Percentiles rank a stretch among this genome's conserved stretches.
phyloP scores from a whole-genome alignment of 768 basidiomycete genomes.

The Lactarius pseudohatsudake region DNA sequence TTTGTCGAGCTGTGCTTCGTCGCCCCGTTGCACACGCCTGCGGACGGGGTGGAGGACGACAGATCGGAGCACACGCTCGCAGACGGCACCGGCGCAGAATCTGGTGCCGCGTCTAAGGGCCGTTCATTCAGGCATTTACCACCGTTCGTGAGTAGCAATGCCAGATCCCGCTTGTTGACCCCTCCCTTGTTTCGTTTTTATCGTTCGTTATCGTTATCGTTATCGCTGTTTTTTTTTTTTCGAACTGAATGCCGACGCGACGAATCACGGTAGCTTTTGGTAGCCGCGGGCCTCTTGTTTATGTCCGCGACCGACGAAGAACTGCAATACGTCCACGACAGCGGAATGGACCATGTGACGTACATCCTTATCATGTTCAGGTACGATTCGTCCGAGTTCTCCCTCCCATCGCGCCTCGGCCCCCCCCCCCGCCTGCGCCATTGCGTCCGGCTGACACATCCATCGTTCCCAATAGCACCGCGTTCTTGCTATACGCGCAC shows the following conservation, averaged over 20 bases:
- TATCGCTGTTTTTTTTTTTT: background rate
- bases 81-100: conserved; percentile 38
- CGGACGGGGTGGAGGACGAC: conserved; percentile 46
- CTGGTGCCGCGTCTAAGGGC: conserved; percentile 32
- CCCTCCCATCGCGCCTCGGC: conserved; percentile 1
- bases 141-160: conserved; percentile 70
- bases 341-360: conserved; percentile 88
- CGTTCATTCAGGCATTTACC: conserved; percentile 83
- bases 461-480: conserved; percentile 45
- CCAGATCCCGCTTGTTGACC: background rate
- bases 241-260: conserved; percentile 55
- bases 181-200: background rate
- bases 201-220: background rate
- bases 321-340: conserved; percentile 62
- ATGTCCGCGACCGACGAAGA: conserved; percentile 96
- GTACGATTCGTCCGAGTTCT: conserved; percentile 38
- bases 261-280: conserved; percentile 55
- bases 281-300: conserved; percentile 58
- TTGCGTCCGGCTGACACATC: background rate
- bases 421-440: background rate
- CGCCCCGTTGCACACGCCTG: conserved; percentile 39
- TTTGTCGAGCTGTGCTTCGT: conserved; percentile 87
- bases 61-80: conserved; percentile 69
- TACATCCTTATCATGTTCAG: conserved; percentile 85
- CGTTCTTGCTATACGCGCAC: conserved; percentile 77